Evolutionary conservation across 371 early-diverging fungal genomes (phyloP), one percentile per base, ranked within the genome.

Genomic region (Fennellomyces sp.): DNA sequence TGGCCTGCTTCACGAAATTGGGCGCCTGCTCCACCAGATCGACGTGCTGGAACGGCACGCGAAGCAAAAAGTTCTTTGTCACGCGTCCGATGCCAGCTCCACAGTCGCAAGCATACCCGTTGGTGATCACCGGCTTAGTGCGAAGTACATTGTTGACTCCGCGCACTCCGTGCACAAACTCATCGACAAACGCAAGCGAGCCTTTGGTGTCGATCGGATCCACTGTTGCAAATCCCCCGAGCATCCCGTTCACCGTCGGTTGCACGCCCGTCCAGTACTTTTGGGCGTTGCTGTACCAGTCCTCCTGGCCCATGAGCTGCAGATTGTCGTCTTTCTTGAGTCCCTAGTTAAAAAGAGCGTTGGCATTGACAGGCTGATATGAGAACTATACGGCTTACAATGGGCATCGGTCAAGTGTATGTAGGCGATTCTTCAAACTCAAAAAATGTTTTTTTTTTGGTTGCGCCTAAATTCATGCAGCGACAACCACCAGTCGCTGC

Each of bases 21-120:
- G 77, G 72, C 35, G 83, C 86, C 66, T 93, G 94, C 69, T 97
- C 97, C 4, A 96, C 95, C 15, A 97, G 75, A 69, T 97, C 98
- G 4, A 95, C 94, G 26, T 80, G 78, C 26, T 88, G 73, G 64
- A 96, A 96, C 4, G 85, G 81, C 6, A 80, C 75, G 17, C 86
- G 72, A 27, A 85, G 65, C 50, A 97, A 76, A 61, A 94, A 89
- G 69, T 90, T 70, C 62, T 95, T 94, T 3, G 95, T 91, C 11
- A 97, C 95, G 15, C 98, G 83, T 2, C 97, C 97, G 58, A 97
- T 97, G 3, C 97, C 97, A 0, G 96, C 94, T 5, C 96, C 97
- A 69, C 95, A 95, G 76, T 95, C 96, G 64, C 81, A 88, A 33
- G 82, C 81, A 73, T 69, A 76, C 4, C 56, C 61, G 38, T 59